phyloP scores from a whole-genome alignment of 805 yeast species.

The Schwanniomyces vanrijiae region DNA sequence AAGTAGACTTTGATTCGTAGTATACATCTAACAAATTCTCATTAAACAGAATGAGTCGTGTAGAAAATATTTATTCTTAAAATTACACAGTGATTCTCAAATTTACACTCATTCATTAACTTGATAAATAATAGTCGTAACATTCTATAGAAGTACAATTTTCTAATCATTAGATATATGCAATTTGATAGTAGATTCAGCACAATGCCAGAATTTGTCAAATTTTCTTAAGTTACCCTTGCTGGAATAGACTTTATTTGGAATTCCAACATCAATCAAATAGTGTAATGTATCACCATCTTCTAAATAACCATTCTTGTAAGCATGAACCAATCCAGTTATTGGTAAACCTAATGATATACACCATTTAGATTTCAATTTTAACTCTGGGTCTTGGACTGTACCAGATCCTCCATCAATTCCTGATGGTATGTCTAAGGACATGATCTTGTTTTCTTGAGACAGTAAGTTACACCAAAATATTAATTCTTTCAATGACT shows the following conservation, averaged over 20 bases:
- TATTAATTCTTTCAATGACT: slow-evolving; percentile 45
- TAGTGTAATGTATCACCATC: slow-evolving; percentile 51
- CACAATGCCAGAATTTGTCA: slow-evolving; percentile 45
- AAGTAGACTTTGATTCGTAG: background rate
- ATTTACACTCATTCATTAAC: background rate
- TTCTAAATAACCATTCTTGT: slow-evolving; percentile 49
- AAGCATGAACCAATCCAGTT: slow-evolving; percentile 59
- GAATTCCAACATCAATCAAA: slow-evolving; percentile 71
- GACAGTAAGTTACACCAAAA: slow-evolving; percentile 63
- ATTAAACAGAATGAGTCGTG: slow-evolving; percentile 3
- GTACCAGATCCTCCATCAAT: slow-evolving; percentile 80
- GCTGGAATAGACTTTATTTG: slow-evolving; percentile 49
- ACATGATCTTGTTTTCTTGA: slow-evolving; percentile 47
- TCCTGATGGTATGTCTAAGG: slow-evolving; percentile 82
- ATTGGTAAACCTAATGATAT: slow-evolving; percentile 75
- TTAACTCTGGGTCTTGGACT: slow-evolving; percentile 25
- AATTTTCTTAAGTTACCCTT: slow-evolving; percentile 44
- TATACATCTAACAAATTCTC: slow-evolving; percentile 2
- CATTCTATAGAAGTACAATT: background rate
- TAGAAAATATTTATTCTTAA: background rate
- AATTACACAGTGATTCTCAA: background rate
- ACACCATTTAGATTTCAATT: slow-evolving; percentile 54
- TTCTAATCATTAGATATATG: slow-evolving; percentile 10
- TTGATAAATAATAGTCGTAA: background rate
- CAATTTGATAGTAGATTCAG: slow-evolving; percentile 28